These are phyloP conservation scores for Geranium brycei DNA, from an alignment of 345 rosid genomes.

Conservation along the genomic window DNA sequence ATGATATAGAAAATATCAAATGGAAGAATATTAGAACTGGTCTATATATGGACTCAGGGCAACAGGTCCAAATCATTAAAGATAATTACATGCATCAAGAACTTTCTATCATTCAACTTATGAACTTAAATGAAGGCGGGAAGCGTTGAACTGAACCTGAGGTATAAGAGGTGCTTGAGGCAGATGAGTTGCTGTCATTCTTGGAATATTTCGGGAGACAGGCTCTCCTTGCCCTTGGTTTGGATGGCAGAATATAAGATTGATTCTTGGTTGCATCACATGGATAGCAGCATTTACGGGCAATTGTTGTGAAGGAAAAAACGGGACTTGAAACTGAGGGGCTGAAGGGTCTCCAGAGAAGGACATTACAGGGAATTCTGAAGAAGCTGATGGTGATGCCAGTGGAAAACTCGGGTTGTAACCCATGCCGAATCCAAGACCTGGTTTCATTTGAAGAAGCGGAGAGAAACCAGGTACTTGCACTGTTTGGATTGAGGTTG, in stretches of 20 bases:
- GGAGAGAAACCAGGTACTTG: neutral
- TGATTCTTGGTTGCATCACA: neutral
- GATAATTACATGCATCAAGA: too few relatives aligned
- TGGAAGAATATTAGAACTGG: too few relatives aligned
- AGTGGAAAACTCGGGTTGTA: neutral
- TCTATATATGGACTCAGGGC: too few relatives aligned
- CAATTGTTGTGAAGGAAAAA: conserved; percentile 1
- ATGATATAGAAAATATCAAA: too few relatives aligned
- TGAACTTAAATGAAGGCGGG: neutral
- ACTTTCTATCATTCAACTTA: neutral
- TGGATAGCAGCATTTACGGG: neutral
- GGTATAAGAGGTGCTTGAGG: neutral
- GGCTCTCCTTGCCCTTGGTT: neutral
- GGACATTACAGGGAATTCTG: conserved; percentile 2
- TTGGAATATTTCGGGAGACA: neutral
- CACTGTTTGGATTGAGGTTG: neutral
- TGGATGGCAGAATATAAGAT: neutral
- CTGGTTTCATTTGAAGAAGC: neutral
- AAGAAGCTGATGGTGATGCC: neutral
- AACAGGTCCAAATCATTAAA: too few relatives aligned
- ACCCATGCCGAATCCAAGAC: neutral
- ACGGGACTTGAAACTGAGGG: conserved; percentile 5
- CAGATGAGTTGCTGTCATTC: neutral
- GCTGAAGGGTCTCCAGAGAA: neutral
- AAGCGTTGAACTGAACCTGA: neutral